Evolutionary conservation across 2,329 filamentous ascomycete genomes (phyloP), one percentile per base, ranked within the genome.

Genomic region (Penicillium sp.): DNA sequence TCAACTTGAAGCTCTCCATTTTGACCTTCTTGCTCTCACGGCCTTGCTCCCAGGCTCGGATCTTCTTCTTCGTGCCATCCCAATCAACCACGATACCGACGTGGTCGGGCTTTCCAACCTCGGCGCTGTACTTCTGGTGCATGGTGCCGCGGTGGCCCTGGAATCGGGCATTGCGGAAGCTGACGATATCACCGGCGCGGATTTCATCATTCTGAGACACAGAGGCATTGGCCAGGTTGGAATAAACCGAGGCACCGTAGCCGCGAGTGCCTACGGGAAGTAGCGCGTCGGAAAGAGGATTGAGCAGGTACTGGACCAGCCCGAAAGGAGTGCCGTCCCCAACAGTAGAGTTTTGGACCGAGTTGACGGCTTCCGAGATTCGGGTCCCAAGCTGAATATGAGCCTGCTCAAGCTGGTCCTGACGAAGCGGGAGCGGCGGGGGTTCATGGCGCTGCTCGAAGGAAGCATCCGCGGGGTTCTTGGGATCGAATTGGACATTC

Each of bases 51-150:
- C 91, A 97, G 2, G 88, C 92, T 29, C 92, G 81, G 27, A 99
- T 88, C 82, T 97, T 97, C 83, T 96, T 96, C 84, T 97, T 96
- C 40, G 91, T 96, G 3, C 94, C 94, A 73, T 99, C 94, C 94
- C 94, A 99, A 73, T 99, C 94, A 10, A 91, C 85, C 4, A 99
- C 93, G 2, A 99, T 79, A 2, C 85, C 94, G 0, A 97, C 93
- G 69, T 99, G 94, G 62, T 93, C 83, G 10, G 84, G 91, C 72
- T 91, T 94, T 63, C 92, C 92, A 1, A 97, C 90, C 65, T 99
- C 94, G 51, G 86, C 80, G 48, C 82, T 87, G 74, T 99, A 99
- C 74, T 97, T 97, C 64, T 90, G 89, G 72, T 97, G 92, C 89
- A 99, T 92, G 5, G 92, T 84, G 1, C 94, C 94, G 65, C 93